Evolutionary conservation across 2,329 filamentous ascomycete species (phyloP), one percentile per base, ranked within the genome.

Genomic region (Beauveria sp.): DNA sequence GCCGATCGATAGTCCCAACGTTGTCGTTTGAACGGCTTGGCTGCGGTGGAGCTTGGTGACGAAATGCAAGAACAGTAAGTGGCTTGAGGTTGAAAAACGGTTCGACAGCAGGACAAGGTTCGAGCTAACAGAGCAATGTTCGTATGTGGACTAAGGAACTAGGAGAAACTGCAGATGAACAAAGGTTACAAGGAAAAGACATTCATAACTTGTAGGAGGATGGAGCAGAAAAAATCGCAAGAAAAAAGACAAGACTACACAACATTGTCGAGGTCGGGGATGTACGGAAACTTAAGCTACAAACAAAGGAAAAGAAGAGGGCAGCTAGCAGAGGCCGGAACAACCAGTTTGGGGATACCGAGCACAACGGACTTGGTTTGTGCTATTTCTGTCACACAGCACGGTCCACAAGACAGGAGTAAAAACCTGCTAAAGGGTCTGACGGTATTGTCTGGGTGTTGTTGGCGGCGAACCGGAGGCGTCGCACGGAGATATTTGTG

Each of bases 31-130:
- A 60, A 53, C 34, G 38, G 51, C 51, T 49, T 61, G 58, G 50
- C 42, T 43, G 22, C 12, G 24, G 60, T 56, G 60, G 60, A 62
- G 60, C 52, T 55, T 49, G 45, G 52, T 62, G 60, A 53, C 52
- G 57, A 46, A 57, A 63, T 61, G 46, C 34, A 20, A 26, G 22
- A 34, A 14, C 12, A 38, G 34, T 38, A 48, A 12, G 7, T n/a
- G 20, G 28, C 31, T 28, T 51, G 28, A 9, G 10, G 31, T 38
- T 38, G 34, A 16, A 14, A 38, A 40, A 28, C 22, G 18, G 28
- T 28, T 43, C 22, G 53, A 26, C 34, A 24, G 34, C 45, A 42
- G 5, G 38, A 31, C 46, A 50, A 51, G 34, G 46, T 59, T 59
- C n/a, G 5, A 24, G 54, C 43, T 43, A 48, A 31, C 18, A 38